phyloP scores from a whole-genome alignment of 805 yeast species.

The Yamadazyma takamatsuzukensis region DNA sequence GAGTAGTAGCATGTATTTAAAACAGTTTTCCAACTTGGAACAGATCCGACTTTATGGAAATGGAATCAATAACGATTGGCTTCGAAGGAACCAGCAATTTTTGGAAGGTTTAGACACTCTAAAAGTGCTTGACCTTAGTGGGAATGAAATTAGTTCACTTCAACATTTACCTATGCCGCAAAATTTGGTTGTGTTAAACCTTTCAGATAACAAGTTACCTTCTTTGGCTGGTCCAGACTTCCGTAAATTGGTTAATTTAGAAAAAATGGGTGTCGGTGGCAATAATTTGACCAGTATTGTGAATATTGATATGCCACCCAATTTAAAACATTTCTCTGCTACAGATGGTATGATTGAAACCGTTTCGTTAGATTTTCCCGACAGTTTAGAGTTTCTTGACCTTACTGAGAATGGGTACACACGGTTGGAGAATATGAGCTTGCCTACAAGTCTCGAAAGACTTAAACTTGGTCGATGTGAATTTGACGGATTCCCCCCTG shows the following conservation, averaged over 20 bases:
- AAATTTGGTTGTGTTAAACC: constrained; percentile 8
- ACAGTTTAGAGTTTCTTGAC: constrained; percentile 12
- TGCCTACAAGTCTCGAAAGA: constrained; percentile 13
- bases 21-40: constrained; percentile 7
- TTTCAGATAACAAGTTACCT: constrained; percentile 13
- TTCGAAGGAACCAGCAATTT: background rate
- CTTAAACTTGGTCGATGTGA: constrained; percentile 14
- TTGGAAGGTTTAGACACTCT: constrained; percentile 1
- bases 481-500: constrained; percentile 11
- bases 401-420: constrained; percentile 13
- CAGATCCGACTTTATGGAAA: constrained; percentile 14
- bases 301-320: background rate
- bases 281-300: background rate
- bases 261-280: background rate
- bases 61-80: constrained; percentile 8
- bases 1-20: too few species aligned
- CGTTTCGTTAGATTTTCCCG: constrained; percentile 11
- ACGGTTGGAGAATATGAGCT: constrained; percentile 7
- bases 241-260: background rate
- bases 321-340: background rate
- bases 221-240: background rate
- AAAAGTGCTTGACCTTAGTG: constrained; percentile 13
- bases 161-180: constrained; percentile 11
- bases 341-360: too few species aligned
- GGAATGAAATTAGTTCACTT: constrained; percentile 14